Percentiles rank a stretch among this genome's conserved stretches.
phyloP scores from a whole-genome alignment of 768 basidiomycete species.

The Termitomyces eurrhizus region DNA sequence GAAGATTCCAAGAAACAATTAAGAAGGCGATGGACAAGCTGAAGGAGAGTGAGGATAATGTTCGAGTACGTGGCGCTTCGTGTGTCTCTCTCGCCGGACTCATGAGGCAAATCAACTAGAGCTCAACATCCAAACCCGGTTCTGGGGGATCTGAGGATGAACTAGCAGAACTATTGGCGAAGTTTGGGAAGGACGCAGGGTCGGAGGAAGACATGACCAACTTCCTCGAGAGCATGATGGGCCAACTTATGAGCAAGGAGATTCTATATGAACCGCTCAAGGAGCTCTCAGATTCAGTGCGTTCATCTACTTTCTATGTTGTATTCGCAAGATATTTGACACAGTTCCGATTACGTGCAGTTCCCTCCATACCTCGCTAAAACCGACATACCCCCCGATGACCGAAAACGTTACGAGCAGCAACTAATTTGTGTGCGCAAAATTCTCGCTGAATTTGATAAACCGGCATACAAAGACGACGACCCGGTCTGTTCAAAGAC shows the following conservation, averaged over 20 bases:
- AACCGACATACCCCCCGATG: constrained; percentile 50
- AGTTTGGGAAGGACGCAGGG: constrained; percentile 33
- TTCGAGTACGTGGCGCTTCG: constrained; percentile 35
- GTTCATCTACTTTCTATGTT: constrained; percentile 12
- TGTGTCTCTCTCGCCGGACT: background rate
- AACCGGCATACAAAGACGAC: constrained; percentile 52
- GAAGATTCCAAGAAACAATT: constrained; percentile 62
- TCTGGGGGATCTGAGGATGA: constrained; percentile 28
- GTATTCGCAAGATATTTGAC: background rate
- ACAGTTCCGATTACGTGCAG: constrained; percentile 29
- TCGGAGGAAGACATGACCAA: constrained; percentile 54
- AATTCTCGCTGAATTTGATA: constrained; percentile 67
- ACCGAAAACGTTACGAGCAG: constrained; percentile 58
- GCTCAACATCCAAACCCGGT: constrained; percentile 14
- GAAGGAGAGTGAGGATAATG: constrained; percentile 58
- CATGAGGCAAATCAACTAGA: background rate
- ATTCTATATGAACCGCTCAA: constrained; percentile 85
- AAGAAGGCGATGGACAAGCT: constrained; percentile 72
- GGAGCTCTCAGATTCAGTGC: constrained; percentile 69
- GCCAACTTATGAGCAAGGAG: constrained; percentile 75
- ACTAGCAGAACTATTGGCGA: constrained; percentile 50
- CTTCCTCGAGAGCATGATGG: constrained; percentile 79
- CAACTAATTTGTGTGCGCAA: constrained; percentile 55
- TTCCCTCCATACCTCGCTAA: constrained; percentile 73
- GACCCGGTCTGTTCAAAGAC: constrained; percentile 39